phyloP scores from a whole-genome alignment of 2,329 filamentous ascomycete species.

The Diaporthe sp. region DNA sequence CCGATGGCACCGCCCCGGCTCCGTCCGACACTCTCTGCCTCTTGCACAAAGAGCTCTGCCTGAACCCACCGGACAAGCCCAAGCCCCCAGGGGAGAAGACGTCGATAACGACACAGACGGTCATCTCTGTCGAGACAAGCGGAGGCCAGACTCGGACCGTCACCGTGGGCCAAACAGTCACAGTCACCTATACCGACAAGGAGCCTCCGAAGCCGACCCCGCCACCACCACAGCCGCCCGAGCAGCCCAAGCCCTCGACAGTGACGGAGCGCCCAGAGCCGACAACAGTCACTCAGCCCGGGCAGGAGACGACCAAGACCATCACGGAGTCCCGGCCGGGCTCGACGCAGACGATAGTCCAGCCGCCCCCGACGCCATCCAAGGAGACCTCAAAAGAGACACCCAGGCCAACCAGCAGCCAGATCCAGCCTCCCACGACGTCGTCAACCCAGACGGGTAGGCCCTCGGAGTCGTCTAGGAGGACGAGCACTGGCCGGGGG shows the following conservation, averaged over 20 bases:
- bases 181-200: slow-evolving; percentile 3
- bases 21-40: slow-evolving; percentile 26
- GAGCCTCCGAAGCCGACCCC: not conserved
- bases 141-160: not conserved
- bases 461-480: not conserved
- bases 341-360: not conserved
- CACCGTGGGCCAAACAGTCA: slow-evolving; percentile 5
- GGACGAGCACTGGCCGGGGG: not conserved
- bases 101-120: not conserved
- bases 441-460: not conserved
- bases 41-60: slow-evolving; percentile 14
- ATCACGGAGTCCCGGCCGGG: not conserved
- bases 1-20: not conserved
- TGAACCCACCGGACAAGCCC: not conserved
- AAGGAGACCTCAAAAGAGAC: not conserved
- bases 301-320: slow-evolving; percentile 1
- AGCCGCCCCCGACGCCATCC: not conserved
- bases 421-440: not conserved
- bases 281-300: not conserved
- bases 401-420: not conserved
- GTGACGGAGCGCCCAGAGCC: slow-evolving; percentile 1
- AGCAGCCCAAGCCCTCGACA: not conserved
- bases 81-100: not conserved
- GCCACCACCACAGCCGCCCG: not conserved
- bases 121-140: slow-evolving; percentile 25